Conservation (phyloP, 257 asterid genomes). For the Henckelia pumila region DNA sequence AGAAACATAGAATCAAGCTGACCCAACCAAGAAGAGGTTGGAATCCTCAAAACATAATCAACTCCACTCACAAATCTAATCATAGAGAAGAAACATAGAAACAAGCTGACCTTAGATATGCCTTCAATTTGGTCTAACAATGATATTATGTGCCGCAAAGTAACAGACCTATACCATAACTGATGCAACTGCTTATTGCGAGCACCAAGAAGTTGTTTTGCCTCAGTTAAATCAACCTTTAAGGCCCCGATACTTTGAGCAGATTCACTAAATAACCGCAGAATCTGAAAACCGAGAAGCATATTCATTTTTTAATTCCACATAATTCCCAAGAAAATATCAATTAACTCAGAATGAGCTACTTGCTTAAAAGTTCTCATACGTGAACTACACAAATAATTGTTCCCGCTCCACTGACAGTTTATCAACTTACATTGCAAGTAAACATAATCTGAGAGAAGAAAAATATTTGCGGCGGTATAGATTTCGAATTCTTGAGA, state of each 20-base stretch:
- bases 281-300: constrained; percentile 57
- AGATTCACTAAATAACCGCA: constrained; percentile 95
- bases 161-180: constrained; percentile 96
- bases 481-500: not conserved
- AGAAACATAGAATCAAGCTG: not conserved
- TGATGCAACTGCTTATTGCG: constrained; percentile 96
- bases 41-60: constrained; percentile 13
- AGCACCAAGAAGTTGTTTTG: constrained; percentile 87
- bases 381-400: constrained; percentile 12
- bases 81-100: constrained; percentile 2
- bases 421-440: constrained; percentile 13
- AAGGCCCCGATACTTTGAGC: constrained; percentile 79
- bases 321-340: not conserved
- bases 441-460: constrained; percentile 13
- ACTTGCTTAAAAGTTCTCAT: constrained; percentile 12
- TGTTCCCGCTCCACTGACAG: constrained; percentile 5
- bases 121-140: constrained; percentile 96
- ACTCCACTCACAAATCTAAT: constrained; percentile 9
- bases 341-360: constrained; percentile 24
- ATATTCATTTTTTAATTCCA: constrained; percentile 14
- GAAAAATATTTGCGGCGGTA: constrained; percentile 5
- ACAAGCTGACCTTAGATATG: constrained; percentile 80
- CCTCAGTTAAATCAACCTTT: constrained; percentile 78
- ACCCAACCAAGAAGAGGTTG: constrained; percentile 15
- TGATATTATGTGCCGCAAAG: constrained; percentile 91